These are phyloP conservation scores for Clohesyomyces aquaticus DNA, from an alignment of 495 filamentous ascomycete species.

Conservation along the genomic window DNA sequence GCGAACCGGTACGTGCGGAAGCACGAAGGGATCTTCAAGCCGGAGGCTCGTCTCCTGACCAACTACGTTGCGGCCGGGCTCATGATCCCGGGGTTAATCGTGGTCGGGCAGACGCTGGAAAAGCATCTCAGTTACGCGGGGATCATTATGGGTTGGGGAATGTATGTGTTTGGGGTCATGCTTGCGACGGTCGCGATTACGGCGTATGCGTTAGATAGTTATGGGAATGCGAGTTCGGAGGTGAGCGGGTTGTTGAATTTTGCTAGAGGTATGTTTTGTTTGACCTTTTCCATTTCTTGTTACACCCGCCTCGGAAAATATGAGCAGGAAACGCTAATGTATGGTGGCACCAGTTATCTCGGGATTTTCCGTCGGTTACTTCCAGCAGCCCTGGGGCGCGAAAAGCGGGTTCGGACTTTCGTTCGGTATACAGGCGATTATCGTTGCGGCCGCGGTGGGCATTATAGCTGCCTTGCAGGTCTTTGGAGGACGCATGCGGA, in stretches of 20 bases:
- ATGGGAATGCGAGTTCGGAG: conserved; percentile 61
- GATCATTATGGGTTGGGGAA: conserved; percentile 57
- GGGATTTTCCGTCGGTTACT: conserved; percentile 40
- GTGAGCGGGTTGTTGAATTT: conserved; percentile 60
- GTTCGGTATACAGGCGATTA: conserved; percentile 52
- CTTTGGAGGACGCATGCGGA: conserved; percentile 53
- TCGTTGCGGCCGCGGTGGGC: conserved; percentile 49
- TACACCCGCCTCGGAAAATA: conserved; percentile 43
- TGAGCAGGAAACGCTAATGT: no score
- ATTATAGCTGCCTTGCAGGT: conserved; percentile 52
- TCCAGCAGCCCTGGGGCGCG: conserved; percentile 48
- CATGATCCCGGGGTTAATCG: conserved; percentile 55
- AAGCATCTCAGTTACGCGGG: conserved; percentile 61
- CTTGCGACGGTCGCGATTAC: conserved; percentile 65
- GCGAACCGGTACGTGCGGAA: conserved; percentile 54
- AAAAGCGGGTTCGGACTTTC: conserved; percentile 51
- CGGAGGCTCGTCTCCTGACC: conserved; percentile 61
- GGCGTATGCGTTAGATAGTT: conserved; percentile 63
- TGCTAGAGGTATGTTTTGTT: conserved; percentile 35
- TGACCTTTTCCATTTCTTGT: conserved; percentile 38
- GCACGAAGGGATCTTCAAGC: conserved; percentile 59
- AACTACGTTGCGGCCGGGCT: conserved; percentile 56
- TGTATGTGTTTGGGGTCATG: conserved; percentile 66
- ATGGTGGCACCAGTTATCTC: conserved; percentile 44
- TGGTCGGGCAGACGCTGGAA: conserved; percentile 61